These are phyloP conservation scores for Chlorencoelia australis DNA, from an alignment of 2,329 filamentous ascomycete genomes.

Conservation along the genomic window DNA sequence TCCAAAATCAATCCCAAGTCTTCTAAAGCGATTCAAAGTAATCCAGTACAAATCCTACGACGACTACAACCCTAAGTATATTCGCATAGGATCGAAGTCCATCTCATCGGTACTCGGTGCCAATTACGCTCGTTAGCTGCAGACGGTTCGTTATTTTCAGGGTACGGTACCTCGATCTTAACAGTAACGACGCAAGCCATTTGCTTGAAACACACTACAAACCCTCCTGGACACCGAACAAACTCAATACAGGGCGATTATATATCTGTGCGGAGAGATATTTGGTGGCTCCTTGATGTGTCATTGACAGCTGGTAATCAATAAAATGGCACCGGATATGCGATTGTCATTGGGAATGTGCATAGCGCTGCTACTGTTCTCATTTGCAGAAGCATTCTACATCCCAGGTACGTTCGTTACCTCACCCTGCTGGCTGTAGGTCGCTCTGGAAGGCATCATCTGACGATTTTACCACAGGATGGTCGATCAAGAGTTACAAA, in stretches of 20 bases:
- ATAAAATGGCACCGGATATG: conserved; percentile 14
- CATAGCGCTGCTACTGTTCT: conserved; percentile 40
- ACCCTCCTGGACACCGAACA: neutral
- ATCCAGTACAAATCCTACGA: too few species aligned
- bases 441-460: neutral
- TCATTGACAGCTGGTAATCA: conserved; percentile 10
- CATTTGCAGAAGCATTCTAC: conserved; percentile 61
- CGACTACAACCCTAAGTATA: too few species aligned
- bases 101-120: conserved; percentile 46
- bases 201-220: neutral
- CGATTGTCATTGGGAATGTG: conserved; percentile 26
- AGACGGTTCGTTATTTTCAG: conserved; percentile 2
- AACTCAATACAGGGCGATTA: too few species aligned
- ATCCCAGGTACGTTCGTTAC: conserved; percentile 57
- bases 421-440: neutral
- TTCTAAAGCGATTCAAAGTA: too few species aligned
- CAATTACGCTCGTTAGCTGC: conserved; percentile 42
- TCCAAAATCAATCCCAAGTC: too few species aligned
- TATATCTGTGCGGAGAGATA: neutral
- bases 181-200: neutral
- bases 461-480: conserved; percentile 41
- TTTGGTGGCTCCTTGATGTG: conserved; percentile 5
- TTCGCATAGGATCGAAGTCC: too few species aligned
- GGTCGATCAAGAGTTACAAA: conserved; percentile 72
- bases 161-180: conserved; percentile 12